A percentile compares a stretch with the other conserved stretches of the same genome.
Conservation (phyloP, 768 basidiomycete species). For the Mycena venus region DNA sequence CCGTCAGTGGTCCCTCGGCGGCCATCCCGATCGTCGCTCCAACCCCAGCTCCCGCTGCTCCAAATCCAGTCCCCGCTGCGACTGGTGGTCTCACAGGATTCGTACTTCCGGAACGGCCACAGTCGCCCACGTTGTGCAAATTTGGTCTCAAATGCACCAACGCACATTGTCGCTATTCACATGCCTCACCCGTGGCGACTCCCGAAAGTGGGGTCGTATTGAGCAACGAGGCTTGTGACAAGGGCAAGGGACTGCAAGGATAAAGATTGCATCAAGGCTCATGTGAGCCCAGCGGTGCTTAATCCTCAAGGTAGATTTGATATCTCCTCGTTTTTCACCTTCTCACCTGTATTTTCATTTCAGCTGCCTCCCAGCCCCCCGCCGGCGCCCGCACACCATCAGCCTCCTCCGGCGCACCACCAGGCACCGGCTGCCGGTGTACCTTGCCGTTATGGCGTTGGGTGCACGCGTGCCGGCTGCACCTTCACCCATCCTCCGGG, state of each 20-base stretch:
- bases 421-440: constrained; percentile 36
- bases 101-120: constrained; percentile 80
- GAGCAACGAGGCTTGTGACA: constrained; percentile 93
- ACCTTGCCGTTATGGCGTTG: constrained; percentile 77
- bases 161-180: constrained; percentile 89
- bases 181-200: constrained; percentile 97
- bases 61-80: constrained; percentile 37
- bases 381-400: constrained; percentile 48
- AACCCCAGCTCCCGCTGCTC: constrained; percentile 36
- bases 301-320: constrained; percentile 69
- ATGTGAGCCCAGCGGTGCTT: constrained; percentile 89
- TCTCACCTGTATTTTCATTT: constrained; percentile 25
- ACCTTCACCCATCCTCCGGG: constrained; percentile 73
- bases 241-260: constrained; percentile 92
- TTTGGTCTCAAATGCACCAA: constrained; percentile 94
- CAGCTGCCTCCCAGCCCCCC: constrained; percentile 54
- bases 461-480: constrained; percentile 79
- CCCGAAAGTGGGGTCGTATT: constrained; percentile 95
- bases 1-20: constrained; percentile 33
- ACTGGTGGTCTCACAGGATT: constrained; percentile 59
- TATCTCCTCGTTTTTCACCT: constrained; percentile 4
- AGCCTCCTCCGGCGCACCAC: constrained; percentile 41
- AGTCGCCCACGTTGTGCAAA: constrained; percentile 94
- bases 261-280: constrained; percentile 92
- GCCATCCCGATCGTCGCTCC: constrained; percentile 48